phyloP scores from a whole-genome alignment of 2,329 filamentous ascomycete species.

The Diaporthe batatas region DNA sequence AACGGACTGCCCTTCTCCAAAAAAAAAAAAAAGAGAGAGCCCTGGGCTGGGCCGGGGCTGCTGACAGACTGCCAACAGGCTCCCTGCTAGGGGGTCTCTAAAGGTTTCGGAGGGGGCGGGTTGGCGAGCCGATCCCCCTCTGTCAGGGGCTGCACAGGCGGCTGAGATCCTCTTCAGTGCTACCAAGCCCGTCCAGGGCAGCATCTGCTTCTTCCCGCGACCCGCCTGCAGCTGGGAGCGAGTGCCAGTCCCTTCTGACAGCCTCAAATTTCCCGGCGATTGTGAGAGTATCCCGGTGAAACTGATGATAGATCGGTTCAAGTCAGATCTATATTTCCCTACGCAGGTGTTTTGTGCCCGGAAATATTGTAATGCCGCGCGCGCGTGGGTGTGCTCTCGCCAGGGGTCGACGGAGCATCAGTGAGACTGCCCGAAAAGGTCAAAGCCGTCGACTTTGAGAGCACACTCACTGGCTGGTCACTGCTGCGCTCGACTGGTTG shows the following conservation, averaged over 20 bases:
- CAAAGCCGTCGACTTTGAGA: not conserved
- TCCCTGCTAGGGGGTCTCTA: slow-evolving; percentile 31
- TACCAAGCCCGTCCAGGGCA: slow-evolving; percentile 27
- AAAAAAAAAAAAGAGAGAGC: too few species aligned
- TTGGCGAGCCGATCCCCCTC: slow-evolving; percentile 36
- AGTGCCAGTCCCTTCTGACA: not conserved
- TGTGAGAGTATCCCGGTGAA: not conserved
- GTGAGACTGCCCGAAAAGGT: not conserved
- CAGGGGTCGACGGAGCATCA: not conserved
- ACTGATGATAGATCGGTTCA: not conserved
- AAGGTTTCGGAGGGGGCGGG: slow-evolving; percentile 34
- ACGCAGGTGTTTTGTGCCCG: not conserved
- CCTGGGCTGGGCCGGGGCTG: slow-evolving; percentile 30
- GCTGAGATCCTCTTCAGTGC: slow-evolving; percentile 35
- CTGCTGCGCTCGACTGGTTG: not conserved
- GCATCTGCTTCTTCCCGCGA: slow-evolving; percentile 1
- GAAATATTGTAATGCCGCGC: not conserved
- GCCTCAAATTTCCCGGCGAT: not conserved
- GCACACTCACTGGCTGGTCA: not conserved
- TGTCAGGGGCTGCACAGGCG: slow-evolving; percentile 34
- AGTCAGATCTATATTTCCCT: not conserved
- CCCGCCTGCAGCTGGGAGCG: not conserved
- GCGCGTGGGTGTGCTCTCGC: not conserved
- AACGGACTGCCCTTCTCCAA: slow-evolving; percentile 11
- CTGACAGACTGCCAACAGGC: slow-evolving; percentile 33